phyloP scores from a whole-genome alignment of 2,329 filamentous ascomycete species.

The Fonsecaea pedrosoi region DNA sequence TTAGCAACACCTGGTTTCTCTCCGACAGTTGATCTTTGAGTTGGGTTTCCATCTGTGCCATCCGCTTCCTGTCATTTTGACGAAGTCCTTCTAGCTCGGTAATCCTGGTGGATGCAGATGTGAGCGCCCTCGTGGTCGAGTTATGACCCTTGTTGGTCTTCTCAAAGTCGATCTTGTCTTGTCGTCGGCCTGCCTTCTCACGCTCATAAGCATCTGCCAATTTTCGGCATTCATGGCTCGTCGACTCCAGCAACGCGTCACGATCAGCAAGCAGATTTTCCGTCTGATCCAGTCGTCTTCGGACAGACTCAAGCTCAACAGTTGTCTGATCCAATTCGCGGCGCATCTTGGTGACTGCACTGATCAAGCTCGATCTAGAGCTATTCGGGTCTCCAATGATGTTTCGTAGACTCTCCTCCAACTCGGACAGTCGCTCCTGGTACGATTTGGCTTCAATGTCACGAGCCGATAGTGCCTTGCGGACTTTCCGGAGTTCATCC shows the following conservation, averaged over 20 bases:
- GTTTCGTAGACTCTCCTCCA: slow-evolving; percentile 86
- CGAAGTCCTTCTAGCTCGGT: slow-evolving; percentile 83
- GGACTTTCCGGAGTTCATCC: slow-evolving; percentile 81
- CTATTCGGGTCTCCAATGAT: slow-evolving; percentile 87
- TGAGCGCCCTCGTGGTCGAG: slow-evolving; percentile 83
- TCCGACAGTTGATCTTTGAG: slow-evolving; percentile 88
- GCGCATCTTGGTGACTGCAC: slow-evolving; percentile 85
- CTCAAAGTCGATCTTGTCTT: slow-evolving; percentile 87
- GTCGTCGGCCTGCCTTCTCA: slow-evolving; percentile 81
- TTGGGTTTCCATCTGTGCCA: slow-evolving; percentile 75
- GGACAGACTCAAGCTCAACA: slow-evolving; percentile 79
- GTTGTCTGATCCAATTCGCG: slow-evolving; percentile 84
- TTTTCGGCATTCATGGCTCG: slow-evolving; percentile 83
- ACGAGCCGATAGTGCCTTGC: slow-evolving; percentile 80
- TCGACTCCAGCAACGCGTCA: slow-evolving; percentile 84
- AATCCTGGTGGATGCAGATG: slow-evolving; percentile 82
- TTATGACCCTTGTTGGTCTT: slow-evolving; percentile 86
- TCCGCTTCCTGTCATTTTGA: slow-evolving; percentile 76
- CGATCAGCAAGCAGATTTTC: slow-evolving; percentile 88
- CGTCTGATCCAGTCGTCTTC: slow-evolving; percentile 82
- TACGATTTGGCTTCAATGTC: slow-evolving; percentile 89
- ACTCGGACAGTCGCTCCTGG: slow-evolving; percentile 87
- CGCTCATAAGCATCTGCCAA: slow-evolving; percentile 88
- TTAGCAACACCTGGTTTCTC: slow-evolving; percentile 83
- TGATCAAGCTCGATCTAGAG: slow-evolving; percentile 82